Evolutionary conservation across 345 rosid species (phyloP).

Genomic region (Sisymbrium altissimum): DNA sequence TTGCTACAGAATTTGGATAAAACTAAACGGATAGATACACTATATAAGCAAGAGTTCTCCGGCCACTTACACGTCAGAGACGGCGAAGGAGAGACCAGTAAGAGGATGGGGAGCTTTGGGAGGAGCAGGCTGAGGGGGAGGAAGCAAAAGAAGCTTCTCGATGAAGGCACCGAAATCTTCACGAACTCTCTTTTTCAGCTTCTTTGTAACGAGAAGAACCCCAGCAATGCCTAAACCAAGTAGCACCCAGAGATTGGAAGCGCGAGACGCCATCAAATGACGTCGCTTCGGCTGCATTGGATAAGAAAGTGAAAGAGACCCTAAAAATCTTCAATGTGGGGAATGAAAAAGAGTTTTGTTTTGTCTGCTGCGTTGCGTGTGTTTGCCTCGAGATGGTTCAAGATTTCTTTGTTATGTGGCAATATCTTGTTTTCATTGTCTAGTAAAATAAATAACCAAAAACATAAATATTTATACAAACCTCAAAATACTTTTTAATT

Average conservation of each 20-base stretch:
- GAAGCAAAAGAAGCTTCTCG: conserved; percentile 69
- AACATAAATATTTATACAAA: not conserved
- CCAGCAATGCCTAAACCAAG: conserved; percentile 91
- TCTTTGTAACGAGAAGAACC: conserved; percentile 53
- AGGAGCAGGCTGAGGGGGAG: conserved; percentile 97
- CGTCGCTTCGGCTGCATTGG: conserved; percentile 25
- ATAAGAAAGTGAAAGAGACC: conserved; percentile 25
- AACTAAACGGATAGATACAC: not conserved
- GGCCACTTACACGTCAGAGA: conserved; percentile 68
- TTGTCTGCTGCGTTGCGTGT: conserved; percentile 14
- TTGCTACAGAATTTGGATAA: not conserved
- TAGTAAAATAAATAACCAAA: not conserved
- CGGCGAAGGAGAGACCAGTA: conserved; percentile 74
- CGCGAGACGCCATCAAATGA: conserved; percentile 49
- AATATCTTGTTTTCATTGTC: not conserved
- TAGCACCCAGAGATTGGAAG: conserved; percentile 78
- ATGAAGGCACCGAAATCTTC: conserved; percentile 93
- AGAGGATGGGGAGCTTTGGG: conserved; percentile 98
- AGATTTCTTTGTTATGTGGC: not conserved
- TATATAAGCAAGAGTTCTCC: not conserved
- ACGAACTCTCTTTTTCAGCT: conserved; percentile 57
- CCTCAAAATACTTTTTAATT: not conserved
- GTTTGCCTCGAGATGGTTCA: not conserved
- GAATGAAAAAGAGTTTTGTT: not conserved
- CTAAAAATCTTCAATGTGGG: not conserved